phyloP scores from a whole-genome alignment of 805 yeast species.

The Suhomyces canberraensis region DNA sequence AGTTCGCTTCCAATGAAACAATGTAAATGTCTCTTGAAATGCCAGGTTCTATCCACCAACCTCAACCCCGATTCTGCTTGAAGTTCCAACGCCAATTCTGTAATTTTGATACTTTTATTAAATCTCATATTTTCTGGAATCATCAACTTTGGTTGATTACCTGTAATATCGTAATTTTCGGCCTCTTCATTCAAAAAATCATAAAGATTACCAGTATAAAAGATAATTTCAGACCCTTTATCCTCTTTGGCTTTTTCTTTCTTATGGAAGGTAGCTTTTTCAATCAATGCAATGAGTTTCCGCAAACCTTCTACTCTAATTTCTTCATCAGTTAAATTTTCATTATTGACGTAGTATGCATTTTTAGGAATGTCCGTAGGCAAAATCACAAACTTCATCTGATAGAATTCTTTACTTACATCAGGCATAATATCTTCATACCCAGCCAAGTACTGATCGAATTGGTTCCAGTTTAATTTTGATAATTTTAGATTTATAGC shows the following conservation, averaged over 20 bases:
- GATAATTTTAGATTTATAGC: slow-evolving; percentile 52
- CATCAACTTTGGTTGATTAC: slow-evolving; percentile 34
- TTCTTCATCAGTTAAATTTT: slow-evolving; percentile 75
- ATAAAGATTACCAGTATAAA: slow-evolving; percentile 83
- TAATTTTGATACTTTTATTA: slow-evolving; percentile 47
- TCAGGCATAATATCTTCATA: slow-evolving; percentile 69
- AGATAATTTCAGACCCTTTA: slow-evolving; percentile 64
- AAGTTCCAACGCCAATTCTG: slow-evolving; percentile 58
- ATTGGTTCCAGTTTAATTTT: slow-evolving; percentile 80
- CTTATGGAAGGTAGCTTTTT: slow-evolving; percentile 48
- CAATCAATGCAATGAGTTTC: slow-evolving; percentile 59
- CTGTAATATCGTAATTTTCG: slow-evolving; percentile 38
- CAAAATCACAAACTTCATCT: slow-evolving; percentile 79
- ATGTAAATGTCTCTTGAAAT: slow-evolving; percentile 69
- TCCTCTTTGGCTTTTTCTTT: slow-evolving; percentile 28
- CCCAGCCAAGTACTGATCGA: slow-evolving; percentile 92
- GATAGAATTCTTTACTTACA: slow-evolving; percentile 51
- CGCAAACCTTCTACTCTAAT: slow-evolving; percentile 88
- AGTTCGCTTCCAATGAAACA: slow-evolving; percentile 85
- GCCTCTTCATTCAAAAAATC: slow-evolving; percentile 54
- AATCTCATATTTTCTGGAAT: slow-evolving; percentile 37
- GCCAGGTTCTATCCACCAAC: slow-evolving; percentile 86
- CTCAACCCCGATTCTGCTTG: slow-evolving; percentile 65
- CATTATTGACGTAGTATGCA: slow-evolving; percentile 49
- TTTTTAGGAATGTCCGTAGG: slow-evolving; percentile 71